A percentile compares a stretch with the other conserved stretches of the same genome.
Evolutionary conservation across 2,329 filamentous ascomycete genomes (phyloP).

Genomic region (Beauveria bassiana): DNA sequence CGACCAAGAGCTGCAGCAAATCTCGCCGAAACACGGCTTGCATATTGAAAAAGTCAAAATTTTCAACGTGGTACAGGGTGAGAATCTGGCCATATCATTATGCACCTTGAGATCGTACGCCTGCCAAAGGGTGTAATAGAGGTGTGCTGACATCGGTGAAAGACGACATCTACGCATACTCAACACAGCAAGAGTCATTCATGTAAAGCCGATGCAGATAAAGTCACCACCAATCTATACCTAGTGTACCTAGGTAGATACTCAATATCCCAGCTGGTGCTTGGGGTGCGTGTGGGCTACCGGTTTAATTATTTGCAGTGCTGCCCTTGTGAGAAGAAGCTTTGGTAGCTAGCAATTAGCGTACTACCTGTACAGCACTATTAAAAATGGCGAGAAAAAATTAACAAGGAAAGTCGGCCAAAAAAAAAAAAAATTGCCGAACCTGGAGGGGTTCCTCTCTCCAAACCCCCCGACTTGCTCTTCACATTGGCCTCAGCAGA

Average conservation of each 20-base stretch:
- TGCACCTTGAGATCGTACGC: neutral
- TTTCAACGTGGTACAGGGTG: neutral
- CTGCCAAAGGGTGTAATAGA: neutral
- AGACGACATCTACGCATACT: neutral
- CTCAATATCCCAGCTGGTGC: neutral
- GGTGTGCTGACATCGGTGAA: neutral
- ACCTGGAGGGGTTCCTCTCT: neutral
- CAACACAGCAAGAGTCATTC: neutral
- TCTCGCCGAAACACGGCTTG: neutral
- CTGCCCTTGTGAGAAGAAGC: neutral
- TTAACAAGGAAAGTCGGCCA: neutral
- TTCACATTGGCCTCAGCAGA: slow-evolving; percentile 10
- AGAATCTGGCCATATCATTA: neutral
- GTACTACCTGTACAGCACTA: too few relatives aligned
- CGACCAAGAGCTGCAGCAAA: neutral
- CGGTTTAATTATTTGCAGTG: neutral
- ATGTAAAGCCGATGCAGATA: too few relatives aligned
- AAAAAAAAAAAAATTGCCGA: neutral
- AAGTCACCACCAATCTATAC: too few relatives aligned
- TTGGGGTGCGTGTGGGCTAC: neutral
- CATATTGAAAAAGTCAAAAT: neutral
- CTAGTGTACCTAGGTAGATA: too few relatives aligned
- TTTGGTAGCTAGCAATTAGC: too few relatives aligned
- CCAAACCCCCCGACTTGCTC: slow-evolving; percentile 3
- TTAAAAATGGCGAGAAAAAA: too few relatives aligned